Evolutionary conservation across 768 basidiomycete genomes (phyloP), one percentile per base, ranked within the genome.

Genomic region (Filobasidium wieringae): DNA sequence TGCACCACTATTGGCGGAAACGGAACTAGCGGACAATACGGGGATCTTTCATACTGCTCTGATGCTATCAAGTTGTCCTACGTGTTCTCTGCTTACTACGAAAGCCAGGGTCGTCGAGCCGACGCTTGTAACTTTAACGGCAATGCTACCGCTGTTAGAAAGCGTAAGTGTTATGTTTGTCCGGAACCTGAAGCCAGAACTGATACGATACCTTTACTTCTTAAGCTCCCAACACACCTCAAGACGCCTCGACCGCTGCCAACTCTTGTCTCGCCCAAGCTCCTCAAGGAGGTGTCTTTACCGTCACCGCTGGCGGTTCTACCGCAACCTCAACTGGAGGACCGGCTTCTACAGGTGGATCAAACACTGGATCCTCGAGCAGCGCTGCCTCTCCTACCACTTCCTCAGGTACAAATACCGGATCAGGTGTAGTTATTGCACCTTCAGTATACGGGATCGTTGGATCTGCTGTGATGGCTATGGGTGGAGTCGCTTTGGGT

Each of bases 1-100:
- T 93, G 91, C 74, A 69, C 73, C 54, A 79, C 82, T 41, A 87
- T 95, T 63, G 78, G 82, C 49, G 83, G 80, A 4, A 78, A 87
- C 69, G 91, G 91, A 31, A 69, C 78, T 12, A 79, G 79, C 19
- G 91, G 91, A 40, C 76, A 77, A 4, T 95, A 93, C 64, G 91
- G 90, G 31, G 72, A 76, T 27, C 75, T 89, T 14, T 83, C 86
- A 43, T 80, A 76, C 51, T 95, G 91, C 67, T 86, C 87, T 66
- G 87, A 90, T 26, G 87, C 80, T 39, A 78, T 85, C 73, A 85
- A 88, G 77, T 74, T 89, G 33, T 87, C 86, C 22, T 93, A 81
- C 70, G 82, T 84, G 49, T 86, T 92, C 82, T 85, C 81, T 71
- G 76, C 82, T 58, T 89, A 80, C 71, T 92, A 84, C 68, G 81